These are phyloP conservation scores for Vachellia pachyceras DNA, from an alignment of 306 rosid genomes.

Conservation along the genomic window DNA sequence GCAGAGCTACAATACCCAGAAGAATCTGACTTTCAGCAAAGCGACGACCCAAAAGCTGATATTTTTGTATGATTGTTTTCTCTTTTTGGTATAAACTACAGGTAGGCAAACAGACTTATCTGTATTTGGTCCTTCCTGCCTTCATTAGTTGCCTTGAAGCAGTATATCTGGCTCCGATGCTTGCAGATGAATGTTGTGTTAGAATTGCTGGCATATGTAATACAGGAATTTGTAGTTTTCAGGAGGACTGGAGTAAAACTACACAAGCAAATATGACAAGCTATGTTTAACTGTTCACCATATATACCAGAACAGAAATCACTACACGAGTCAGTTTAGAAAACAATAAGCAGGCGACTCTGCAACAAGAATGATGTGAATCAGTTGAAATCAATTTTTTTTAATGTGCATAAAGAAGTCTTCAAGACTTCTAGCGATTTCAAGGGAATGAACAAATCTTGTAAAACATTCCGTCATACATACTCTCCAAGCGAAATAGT, in stretches of 20 bases:
- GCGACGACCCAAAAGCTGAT: conserved; percentile 27
- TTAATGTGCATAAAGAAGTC: not conserved
- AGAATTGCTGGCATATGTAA: not conserved
- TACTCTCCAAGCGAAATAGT: too few relatives aligned
- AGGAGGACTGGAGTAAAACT: not conserved
- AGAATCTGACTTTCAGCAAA: conserved; percentile 35
- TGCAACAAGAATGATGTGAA: not conserved
- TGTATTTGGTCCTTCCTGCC: not conserved
- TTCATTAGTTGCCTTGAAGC: conserved; percentile 4
- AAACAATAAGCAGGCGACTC: not conserved
- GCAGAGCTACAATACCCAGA: conserved; percentile 49
- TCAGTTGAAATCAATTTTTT: not conserved
- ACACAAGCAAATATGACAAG: not conserved
- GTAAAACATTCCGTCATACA: not conserved
- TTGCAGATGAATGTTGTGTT: not conserved
- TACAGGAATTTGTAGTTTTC: not conserved
- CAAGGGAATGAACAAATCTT: not conserved
- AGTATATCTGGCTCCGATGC: conserved; percentile 8
- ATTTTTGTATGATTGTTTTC: conserved; percentile 5
- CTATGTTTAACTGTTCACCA: not conserved
- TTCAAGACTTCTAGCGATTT: not conserved
- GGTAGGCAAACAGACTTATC: conserved; percentile 20
- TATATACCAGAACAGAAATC: not conserved
- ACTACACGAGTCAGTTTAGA: not conserved
- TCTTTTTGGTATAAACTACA: not conserved